phyloP scores from a whole-genome alignment of 2,329 filamentous ascomycete genomes.

The Alternaria postmessia region DNA sequence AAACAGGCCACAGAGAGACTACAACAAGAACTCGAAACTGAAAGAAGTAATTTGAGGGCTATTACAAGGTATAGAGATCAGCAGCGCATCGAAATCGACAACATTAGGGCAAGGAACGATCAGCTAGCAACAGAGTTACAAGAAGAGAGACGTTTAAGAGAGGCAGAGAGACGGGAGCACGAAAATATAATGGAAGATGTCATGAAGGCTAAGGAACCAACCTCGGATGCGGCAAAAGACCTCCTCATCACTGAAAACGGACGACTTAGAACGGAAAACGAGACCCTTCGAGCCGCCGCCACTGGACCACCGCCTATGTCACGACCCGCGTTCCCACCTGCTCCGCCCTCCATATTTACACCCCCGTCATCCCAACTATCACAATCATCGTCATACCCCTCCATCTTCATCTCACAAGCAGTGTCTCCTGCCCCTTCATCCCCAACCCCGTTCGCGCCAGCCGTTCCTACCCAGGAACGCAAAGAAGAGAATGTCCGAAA shows the following conservation, averaged over 20 bases:
- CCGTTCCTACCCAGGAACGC: neutral
- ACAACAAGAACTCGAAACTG: neutral
- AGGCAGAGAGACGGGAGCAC: slow-evolving; percentile 3
- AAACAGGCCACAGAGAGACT: neutral
- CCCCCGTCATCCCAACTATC: neutral
- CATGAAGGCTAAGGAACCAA: slow-evolving; percentile 1
- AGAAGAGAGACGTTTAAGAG: neutral
- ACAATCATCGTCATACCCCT: neutral
- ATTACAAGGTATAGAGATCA: neutral
- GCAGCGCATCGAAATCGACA: neutral
- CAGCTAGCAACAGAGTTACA: neutral
- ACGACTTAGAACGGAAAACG: slow-evolving; percentile 7
- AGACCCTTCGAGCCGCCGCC: slow-evolving; percentile 2
- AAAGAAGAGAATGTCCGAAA: slow-evolving; percentile 32
- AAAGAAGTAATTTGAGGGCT: neutral
- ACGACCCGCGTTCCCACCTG: neutral
- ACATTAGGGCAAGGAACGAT: neutral
- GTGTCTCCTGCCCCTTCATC: slow-evolving; percentile 11
- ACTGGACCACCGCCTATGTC: neutral
- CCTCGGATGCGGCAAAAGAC: neutral
- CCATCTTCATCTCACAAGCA: neutral
- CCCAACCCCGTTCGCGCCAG: neutral
- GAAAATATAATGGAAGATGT: slow-evolving; percentile 6
- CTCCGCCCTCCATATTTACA: neutral
- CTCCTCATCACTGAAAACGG: neutral